Evolutionary conservation across 176 grass and related monocot species (phyloP).

Genomic region (Neostapfia colusana): DNA sequence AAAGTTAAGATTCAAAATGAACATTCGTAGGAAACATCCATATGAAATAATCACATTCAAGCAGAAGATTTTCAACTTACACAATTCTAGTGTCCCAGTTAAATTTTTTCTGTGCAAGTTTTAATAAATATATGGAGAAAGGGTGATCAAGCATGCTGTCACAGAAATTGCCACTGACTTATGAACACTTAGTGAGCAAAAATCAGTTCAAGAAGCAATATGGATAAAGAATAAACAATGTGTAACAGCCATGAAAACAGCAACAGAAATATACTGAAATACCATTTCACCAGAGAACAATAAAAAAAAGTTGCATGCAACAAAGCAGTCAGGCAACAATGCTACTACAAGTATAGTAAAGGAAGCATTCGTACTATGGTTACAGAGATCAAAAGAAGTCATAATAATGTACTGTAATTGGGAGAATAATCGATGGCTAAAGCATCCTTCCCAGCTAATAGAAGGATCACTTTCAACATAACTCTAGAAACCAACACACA

Average conservation of each 20-base stretch:
- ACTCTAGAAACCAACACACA: not conserved
- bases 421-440: not conserved
- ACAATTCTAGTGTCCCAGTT: too few relatives aligned
- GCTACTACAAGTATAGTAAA: not conserved
- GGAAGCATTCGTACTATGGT: not conserved
- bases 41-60: not conserved
- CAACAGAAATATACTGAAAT: not conserved
- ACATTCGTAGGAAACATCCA: not conserved
- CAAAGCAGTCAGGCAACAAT: not conserved
- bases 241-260: not conserved
- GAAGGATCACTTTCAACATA: not conserved
- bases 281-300: not conserved
- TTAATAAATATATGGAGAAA: slow-evolving; percentile 7
- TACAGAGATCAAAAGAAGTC: not conserved
- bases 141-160: not conserved
- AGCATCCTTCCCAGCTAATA: not conserved
- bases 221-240: not conserved
- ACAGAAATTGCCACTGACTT: not conserved
- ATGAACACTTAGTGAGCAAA: not conserved
- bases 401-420: not conserved
- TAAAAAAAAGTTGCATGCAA: not conserved
- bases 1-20: not conserved
- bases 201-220: not conserved
- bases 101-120: not conserved
- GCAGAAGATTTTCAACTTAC: not conserved